These are phyloP conservation scores for Phalaenopsis hybrid DNA, from an alignment of 116 monocot genomes.

Conservation along the genomic window DNA sequence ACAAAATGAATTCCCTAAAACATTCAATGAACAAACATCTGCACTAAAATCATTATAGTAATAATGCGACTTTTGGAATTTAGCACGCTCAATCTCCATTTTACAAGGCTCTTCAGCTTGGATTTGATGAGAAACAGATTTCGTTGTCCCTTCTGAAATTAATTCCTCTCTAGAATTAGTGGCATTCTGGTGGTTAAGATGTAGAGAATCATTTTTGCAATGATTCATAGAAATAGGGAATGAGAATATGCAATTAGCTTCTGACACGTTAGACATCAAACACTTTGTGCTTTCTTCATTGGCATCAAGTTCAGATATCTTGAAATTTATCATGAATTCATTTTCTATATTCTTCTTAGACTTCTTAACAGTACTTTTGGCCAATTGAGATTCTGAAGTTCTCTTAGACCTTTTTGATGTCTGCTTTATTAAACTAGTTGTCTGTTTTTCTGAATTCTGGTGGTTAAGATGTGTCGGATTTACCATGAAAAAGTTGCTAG, in stretches of 20 bases:
- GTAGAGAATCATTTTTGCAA: background rate
- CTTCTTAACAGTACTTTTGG: conserved; percentile 28
- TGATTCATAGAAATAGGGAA: background rate
- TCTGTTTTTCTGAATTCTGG: conserved; percentile 5
- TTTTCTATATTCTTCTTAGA: conserved; percentile 21
- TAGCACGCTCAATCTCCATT: background rate
- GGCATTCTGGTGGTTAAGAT: background rate
- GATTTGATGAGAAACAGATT: too few species aligned
- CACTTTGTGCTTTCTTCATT: conserved; percentile 1
- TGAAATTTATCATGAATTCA: conserved; percentile 8
- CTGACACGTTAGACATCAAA: background rate
- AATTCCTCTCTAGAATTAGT: background rate
- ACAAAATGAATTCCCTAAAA: background rate
- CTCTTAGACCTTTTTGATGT: background rate
- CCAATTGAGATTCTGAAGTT: background rate
- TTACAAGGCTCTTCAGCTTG: background rate
- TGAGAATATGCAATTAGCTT: background rate
- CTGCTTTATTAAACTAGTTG: background rate
- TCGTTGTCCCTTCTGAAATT: background rate
- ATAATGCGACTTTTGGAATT: background rate
- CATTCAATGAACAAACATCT: background rate
- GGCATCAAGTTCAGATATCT: conserved; percentile 33
- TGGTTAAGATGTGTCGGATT: background rate
- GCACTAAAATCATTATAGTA: background rate
- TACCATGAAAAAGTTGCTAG: conserved; percentile 9